A percentile compares a stretch with the other conserved stretches of the same genome.
Evolutionary conservation across 257 asterid genomes (phyloP).

Genomic region (Cynanchum wilfordii): DNA sequence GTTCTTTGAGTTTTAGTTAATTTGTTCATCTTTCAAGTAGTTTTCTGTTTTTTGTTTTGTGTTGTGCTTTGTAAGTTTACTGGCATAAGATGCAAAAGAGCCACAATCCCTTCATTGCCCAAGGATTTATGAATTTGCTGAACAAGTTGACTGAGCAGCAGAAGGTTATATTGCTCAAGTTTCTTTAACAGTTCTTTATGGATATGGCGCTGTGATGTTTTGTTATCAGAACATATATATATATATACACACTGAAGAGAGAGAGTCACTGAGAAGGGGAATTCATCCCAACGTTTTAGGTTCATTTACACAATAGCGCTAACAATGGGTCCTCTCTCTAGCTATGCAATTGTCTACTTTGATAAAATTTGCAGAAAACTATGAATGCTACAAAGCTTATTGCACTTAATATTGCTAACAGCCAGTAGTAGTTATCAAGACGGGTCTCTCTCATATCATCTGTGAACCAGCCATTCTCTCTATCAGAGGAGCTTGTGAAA

Average conservation of each 20-base stretch:
- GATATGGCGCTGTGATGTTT: background rate
- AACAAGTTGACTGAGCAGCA: background rate
- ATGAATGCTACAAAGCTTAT: conserved; percentile 48
- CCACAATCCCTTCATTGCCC: background rate
- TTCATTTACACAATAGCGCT: background rate
- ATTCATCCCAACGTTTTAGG: too few species aligned
- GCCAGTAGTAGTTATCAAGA: conserved; percentile 79
- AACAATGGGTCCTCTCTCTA: background rate
- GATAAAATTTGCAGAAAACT: conserved; percentile 39
- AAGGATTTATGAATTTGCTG: background rate
- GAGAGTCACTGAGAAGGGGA: background rate
- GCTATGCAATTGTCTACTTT: conserved; percentile 17
- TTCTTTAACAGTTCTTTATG: background rate
- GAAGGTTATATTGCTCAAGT: background rate
- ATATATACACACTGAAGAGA: background rate
- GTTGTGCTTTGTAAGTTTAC: background rate
- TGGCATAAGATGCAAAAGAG: background rate
- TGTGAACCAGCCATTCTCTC: conserved; percentile 55
- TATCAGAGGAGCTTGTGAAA: conserved; percentile 36
- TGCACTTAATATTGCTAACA: conserved; percentile 45
- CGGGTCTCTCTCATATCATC: conserved; percentile 66
- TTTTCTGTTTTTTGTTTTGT: background rate
- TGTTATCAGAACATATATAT: background rate
- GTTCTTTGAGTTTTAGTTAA: background rate
- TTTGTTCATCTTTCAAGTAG: background rate